Evolutionary conservation across 805 yeast genomes (phyloP).

Genomic region (Brettanomyces sp.): DNA sequence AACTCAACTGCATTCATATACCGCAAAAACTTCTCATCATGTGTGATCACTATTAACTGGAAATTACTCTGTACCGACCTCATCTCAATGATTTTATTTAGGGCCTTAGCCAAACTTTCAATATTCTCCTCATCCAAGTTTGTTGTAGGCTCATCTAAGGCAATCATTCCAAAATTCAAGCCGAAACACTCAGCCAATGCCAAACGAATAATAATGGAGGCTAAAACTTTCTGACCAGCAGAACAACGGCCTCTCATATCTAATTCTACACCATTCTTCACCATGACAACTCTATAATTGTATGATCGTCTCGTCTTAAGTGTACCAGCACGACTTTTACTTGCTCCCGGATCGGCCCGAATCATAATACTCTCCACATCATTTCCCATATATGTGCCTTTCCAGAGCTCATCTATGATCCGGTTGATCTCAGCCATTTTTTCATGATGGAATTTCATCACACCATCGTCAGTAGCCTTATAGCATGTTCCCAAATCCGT

Average conservation of each 20-base stretch:
- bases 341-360: conserved; percentile 60
- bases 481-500: conserved; percentile 77
- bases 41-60: conserved; percentile 92
- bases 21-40: conserved; percentile 83
- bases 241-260: conserved; percentile 99
- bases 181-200: conserved; percentile 97
- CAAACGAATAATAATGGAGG: conserved; percentile 81
- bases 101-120: conserved; percentile 75
- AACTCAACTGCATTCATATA: conserved; percentile 79
- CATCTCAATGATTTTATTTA: conserved; percentile 63
- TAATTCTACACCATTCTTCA: conserved; percentile 79
- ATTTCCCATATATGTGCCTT: conserved; percentile 85
- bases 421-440: conserved; percentile 91
- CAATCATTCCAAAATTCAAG: conserved; percentile 87
- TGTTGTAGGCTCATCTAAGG: conserved; percentile 96
- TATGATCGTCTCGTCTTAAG: conserved; percentile 49
- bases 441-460: conserved; percentile 81
- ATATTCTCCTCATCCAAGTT: conserved; percentile 85
- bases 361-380: conserved; percentile 89
- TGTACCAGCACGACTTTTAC: conserved; percentile 21
- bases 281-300: conserved; percentile 92
- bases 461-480: conserved; percentile 83
- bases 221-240: conserved; percentile 94
- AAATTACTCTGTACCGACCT: conserved; percentile 77
- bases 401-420: conserved; percentile 87